phyloP scores from a whole-genome alignment of 2,329 filamentous ascomycete genomes.

The Sporothrix brasiliensis region DNA sequence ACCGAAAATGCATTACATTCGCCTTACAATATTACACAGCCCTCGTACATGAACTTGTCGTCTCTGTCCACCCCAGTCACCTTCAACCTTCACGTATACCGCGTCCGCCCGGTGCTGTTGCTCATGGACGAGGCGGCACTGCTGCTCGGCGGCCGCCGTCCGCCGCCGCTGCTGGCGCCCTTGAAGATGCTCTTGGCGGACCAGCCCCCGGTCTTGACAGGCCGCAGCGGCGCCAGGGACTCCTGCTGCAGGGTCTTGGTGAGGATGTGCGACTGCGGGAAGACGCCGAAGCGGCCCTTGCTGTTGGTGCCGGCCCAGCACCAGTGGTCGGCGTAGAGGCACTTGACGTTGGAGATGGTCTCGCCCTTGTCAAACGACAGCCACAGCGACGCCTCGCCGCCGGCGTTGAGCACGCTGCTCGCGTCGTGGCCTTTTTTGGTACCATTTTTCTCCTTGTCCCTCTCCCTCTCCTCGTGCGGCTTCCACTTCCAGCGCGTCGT shows the following conservation, averaged over 20 bases:
- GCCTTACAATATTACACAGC: not conserved
- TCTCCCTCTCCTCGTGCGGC: constrained; percentile 49
- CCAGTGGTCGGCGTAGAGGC: constrained; percentile 47
- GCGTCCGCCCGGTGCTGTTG: constrained; percentile 33
- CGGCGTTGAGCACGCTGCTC: constrained; percentile 40
- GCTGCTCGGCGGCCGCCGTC: constrained; percentile 33
- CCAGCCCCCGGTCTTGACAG: constrained; percentile 32
- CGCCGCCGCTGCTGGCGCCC: not conserved
- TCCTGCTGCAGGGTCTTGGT: constrained; percentile 35
- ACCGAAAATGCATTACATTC: constrained; percentile 6
- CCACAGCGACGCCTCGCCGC: constrained; percentile 51
- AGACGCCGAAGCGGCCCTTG: constrained; percentile 44
- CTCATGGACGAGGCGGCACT: constrained; percentile 32
- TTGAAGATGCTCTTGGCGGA: constrained; percentile 32
- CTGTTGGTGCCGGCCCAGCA: constrained; percentile 45
- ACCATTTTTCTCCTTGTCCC: constrained; percentile 34
- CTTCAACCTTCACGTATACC: not conserved
- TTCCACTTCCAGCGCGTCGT: constrained; percentile 58
- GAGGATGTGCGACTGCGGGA: constrained; percentile 40
- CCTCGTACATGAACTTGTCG: not conserved
- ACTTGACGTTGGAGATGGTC: constrained; percentile 65
- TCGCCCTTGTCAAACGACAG: constrained; percentile 68
- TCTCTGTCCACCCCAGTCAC: too few species aligned
- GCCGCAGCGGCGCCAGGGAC: constrained; percentile 27
- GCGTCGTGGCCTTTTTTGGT: too few species aligned